Evolutionary conservation across 75 land plant species (phyloP).

Genomic region (Cupressus sempervirens): DNA sequence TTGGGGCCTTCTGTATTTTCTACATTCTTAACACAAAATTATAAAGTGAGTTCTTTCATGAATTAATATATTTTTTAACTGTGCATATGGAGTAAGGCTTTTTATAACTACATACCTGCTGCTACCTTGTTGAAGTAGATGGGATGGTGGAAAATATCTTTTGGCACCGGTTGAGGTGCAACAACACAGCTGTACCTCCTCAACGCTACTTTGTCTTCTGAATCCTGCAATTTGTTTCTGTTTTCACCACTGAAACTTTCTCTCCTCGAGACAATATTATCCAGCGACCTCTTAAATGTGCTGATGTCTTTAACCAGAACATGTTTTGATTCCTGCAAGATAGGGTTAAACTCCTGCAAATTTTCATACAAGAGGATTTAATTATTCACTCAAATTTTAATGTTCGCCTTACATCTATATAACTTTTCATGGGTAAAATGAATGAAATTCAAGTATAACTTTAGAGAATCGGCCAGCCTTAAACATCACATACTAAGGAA

Average conservation of each 20-base stretch:
- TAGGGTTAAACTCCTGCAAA: neutral
- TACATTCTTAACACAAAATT: too few relatives aligned
- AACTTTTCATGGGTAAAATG: too few relatives aligned
- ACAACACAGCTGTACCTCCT: neutral
- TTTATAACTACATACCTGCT: neutral
- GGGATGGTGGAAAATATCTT: neutral
- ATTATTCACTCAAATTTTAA: too few relatives aligned
- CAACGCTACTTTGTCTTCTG: neutral
- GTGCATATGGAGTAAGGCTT: too few relatives aligned
- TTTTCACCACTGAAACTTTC: neutral
- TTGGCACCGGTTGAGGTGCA: neutral
- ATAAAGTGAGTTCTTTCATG: too few relatives aligned
- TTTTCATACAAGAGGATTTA: too few relatives aligned
- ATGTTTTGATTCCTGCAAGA: neutral
- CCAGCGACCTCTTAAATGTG: neutral
- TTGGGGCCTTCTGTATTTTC: too few relatives aligned
- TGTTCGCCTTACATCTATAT: too few relatives aligned
- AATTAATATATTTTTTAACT: too few relatives aligned
- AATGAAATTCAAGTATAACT: too few relatives aligned
- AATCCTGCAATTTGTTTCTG: neutral
- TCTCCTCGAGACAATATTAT: neutral
- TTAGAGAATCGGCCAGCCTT: too few relatives aligned
- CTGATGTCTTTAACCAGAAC: neutral
- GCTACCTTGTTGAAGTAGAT: neutral
- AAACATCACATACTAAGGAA: too few relatives aligned